Conservation (phyloP, 2,329 filamentous ascomycete species). For the Diaporthe sp. region DNA sequence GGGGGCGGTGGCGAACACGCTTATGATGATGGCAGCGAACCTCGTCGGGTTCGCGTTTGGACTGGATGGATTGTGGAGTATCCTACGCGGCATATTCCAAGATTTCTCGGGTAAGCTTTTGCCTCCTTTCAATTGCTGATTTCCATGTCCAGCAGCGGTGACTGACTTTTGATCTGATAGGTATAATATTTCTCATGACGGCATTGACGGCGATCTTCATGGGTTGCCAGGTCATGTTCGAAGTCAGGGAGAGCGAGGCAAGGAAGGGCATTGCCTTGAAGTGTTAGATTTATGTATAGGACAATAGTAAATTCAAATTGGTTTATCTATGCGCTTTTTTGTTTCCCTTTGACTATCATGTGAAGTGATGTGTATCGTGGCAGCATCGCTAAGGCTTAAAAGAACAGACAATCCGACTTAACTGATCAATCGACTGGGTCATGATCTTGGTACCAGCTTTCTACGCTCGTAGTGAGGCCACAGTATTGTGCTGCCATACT, state of each 20-base stretch:
- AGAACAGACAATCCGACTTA: no score
- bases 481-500: not conserved
- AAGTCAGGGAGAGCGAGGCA: conserved; percentile 87
- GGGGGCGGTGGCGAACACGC: conserved; percentile 84
- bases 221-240: conserved; percentile 95
- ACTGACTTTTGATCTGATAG: conserved; percentile 53
- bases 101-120: conserved; percentile 75
- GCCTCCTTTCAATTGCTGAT: not conserved
- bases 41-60: conserved; percentile 96
- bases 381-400: not conserved
- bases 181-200: conserved; percentile 78
- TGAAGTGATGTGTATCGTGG: not conserved
- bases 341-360: not conserved
- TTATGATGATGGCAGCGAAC: conserved; percentile 98
- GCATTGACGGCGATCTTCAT: conserved; percentile 85
- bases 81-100: conserved; percentile 81
- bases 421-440: not conserved
- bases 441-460: not conserved
- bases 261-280: conserved; percentile 86
- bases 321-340: not conserved
- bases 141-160: not conserved
- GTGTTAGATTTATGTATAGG: conserved; percentile 68
- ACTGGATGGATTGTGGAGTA: conserved; percentile 84
- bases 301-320: not conserved
- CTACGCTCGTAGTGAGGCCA: not conserved